A percentile compares a stretch with the other conserved stretches of the same genome.
These are phyloP conservation scores for Xerocomellus chrysenteron DNA, from an alignment of 768 basidiomycete genomes.

Conservation along the genomic window DNA sequence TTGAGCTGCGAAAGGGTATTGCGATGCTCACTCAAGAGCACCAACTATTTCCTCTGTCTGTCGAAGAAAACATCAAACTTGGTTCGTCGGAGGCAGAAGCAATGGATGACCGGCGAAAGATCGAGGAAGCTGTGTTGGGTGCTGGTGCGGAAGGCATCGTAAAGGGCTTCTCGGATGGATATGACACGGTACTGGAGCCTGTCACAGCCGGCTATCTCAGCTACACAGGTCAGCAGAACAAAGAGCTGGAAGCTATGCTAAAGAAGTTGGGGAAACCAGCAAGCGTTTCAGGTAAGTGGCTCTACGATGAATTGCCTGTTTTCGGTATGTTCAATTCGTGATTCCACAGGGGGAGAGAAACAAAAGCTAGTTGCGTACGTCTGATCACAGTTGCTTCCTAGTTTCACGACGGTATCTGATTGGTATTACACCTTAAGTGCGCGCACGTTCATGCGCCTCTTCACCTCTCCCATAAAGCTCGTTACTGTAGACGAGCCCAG, in stretches of 20 bases:
- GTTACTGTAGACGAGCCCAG: constrained; percentile 39
- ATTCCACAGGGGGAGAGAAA: constrained; percentile 27
- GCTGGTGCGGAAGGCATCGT: constrained; percentile 45
- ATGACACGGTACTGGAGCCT: constrained; percentile 41
- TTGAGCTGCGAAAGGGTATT: constrained; percentile 37
- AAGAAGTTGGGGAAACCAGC: constrained; percentile 19
- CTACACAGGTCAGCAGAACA: constrained; percentile 13
- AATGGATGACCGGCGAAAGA: constrained; percentile 12
- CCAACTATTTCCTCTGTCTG: constrained; percentile 35
- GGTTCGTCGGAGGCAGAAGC: constrained; percentile 22
- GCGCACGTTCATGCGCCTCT: constrained; percentile 42
- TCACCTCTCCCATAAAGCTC: constrained; percentile 30
- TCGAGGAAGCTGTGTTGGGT: constrained; percentile 25
- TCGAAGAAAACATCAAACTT: constrained; percentile 42
- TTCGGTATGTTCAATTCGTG: background rate
- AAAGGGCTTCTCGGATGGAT: constrained; percentile 36
- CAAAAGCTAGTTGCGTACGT: constrained; percentile 32
- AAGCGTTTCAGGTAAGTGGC: constrained; percentile 25
- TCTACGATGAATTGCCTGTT: background rate
- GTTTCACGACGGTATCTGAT: background rate
- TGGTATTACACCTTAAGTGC: constrained; percentile 19
- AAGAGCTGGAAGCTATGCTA: constrained; percentile 13
- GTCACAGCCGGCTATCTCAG: constrained; percentile 30
- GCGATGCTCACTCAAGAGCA: constrained; percentile 45
- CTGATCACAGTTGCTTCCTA: background rate